Percentiles rank a stretch among this genome's conserved stretches.
Evolutionary conservation across 2,329 filamentous ascomycete species (phyloP).

Genomic region (Calonectria naviculata): DNA sequence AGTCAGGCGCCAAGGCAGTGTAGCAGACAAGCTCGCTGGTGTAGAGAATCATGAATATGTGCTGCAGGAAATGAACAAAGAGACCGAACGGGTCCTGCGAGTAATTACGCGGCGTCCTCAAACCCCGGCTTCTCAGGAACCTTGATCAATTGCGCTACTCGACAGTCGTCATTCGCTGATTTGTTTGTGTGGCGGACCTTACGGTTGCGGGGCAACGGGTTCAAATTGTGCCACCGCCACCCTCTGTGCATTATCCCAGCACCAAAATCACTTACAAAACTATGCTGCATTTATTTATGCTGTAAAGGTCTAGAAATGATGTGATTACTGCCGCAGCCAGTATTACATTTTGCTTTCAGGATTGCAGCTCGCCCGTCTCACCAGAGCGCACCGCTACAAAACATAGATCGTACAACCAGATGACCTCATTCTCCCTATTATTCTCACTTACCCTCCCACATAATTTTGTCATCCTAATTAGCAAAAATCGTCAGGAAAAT

Average conservation of each 20-base stretch:
- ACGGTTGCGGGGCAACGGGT: slow-evolving; percentile 40
- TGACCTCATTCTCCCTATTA: too few relatives aligned
- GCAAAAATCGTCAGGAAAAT: too few relatives aligned
- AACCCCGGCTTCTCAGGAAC: background rate
- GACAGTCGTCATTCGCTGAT: slow-evolving; percentile 33
- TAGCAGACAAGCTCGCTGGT: background rate
- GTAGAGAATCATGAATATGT: background rate
- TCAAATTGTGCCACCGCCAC: background rate
- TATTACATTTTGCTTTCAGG: background rate
- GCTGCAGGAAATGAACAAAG: background rate
- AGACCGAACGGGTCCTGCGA: background rate
- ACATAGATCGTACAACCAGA: too few relatives aligned
- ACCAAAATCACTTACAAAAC: background rate
- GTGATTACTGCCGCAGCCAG: background rate
- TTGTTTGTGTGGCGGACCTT: slow-evolving; percentile 36
- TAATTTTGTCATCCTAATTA: too few relatives aligned
- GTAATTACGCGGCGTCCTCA: slow-evolving; percentile 9
- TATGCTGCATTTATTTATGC: background rate
- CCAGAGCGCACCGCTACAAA: too few relatives aligned
- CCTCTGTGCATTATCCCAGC: background rate
- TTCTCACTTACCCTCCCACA: too few relatives aligned
- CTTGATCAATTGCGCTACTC: background rate
- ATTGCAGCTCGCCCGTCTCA: background rate
- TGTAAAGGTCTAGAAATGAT: background rate
- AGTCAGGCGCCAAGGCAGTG: background rate